Base-by-base conservation (phyloP, 2,329 filamentous ascomycete species). In the Botrytis aclada region DNA sequence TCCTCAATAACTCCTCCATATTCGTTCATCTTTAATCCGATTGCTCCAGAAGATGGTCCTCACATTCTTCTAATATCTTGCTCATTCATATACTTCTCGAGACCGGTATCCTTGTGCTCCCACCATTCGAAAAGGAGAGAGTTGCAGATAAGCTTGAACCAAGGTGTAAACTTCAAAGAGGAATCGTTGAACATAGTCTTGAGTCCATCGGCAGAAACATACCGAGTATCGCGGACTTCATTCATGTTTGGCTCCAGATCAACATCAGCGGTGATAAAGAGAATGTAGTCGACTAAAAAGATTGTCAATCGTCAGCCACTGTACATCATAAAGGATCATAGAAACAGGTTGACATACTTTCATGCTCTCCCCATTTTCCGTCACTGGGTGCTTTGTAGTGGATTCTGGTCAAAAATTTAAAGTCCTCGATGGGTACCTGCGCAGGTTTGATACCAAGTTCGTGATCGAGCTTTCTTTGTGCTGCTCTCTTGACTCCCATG, bases 71-170 rank as follows among this genome's bases (percentile, higher is more conserved):
- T 91, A 80, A 98, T 97, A 81, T 92, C 87, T 81, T 90, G 89
- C 86, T 98, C 95, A 81, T 94, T 91, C 83, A 89, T 88, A 84
- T 95, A 97, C 84, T 93, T 92, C 74, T 97, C 92, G 77, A 98
- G 86, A 16, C 92, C 93, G 37, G 88, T 85, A 78, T 96, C 91
- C 72, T 98, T 88, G 83, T 93, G 90, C 80, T 90, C 86, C 96
- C 96, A 99, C 96, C 96, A 99, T 83, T 98, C 92, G 80, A 97
- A 99, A 60, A 99, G 88, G 93, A 98, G 95, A 66, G 93, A 94
- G 83, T 98, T 88, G 87, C 96, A 99, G 81, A 99, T 98, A 78
- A 99, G 90, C 87, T 97, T 97, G 87, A 99, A 99, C 96, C 96
- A 99, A 1, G 96, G 96, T 0, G 96, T 99, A 83, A 98, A 98